Evolutionary conservation across 805 yeast species (phyloP), one percentile per base, ranked within the genome.

Genomic region (Ogataea populi-albae): DNA sequence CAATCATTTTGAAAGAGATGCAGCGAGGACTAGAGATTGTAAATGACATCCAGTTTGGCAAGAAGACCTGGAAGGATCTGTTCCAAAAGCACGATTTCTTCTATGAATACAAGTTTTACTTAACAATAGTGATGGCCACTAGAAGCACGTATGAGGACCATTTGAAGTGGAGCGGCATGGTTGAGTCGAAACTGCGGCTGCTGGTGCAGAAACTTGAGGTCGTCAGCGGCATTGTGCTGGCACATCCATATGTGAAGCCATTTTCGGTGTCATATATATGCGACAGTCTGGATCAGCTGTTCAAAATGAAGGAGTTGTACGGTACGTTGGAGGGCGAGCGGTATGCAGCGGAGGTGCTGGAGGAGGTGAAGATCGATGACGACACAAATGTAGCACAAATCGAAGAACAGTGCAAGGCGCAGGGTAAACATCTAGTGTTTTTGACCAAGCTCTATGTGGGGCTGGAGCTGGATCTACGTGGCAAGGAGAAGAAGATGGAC

Each of bases 241-340:
- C 96, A 0, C 98, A 89, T 61, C 98, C 98, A 1, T 93, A 76
- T 57, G 83, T 84, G 14, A 86, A 87, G 51, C 79, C 81, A 10
- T 82, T 86, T 55, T 81, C 75, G 32, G 68, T 73, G 30, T 64
- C 75, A 2, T 81, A 55, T 37, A 43, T 60, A 10, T 55, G 65
- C 39, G 57, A 60, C 14, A 56, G 66, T 34, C 77, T 74, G 9
- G 80, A 75, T 45, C 51, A 61, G 28, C 36, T 47, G 3, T 39
- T 38, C 17, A 53, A 43, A 29, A 56, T 61, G 24, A 54, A 46
- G 29, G 58, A 57, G 25, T 20, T 50, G 5, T 84, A 80, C 56
- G 86, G 89, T 2, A 70, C 81, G 8, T 61, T 69, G 34, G 65
- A 62, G 37, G 80, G 79, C 6, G 87, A 78, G 49, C 61, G 59